Base-by-base conservation (phyloP, 2,329 filamentous ascomycete genomes). In the Colletotrichum orbiculare region DNA sequence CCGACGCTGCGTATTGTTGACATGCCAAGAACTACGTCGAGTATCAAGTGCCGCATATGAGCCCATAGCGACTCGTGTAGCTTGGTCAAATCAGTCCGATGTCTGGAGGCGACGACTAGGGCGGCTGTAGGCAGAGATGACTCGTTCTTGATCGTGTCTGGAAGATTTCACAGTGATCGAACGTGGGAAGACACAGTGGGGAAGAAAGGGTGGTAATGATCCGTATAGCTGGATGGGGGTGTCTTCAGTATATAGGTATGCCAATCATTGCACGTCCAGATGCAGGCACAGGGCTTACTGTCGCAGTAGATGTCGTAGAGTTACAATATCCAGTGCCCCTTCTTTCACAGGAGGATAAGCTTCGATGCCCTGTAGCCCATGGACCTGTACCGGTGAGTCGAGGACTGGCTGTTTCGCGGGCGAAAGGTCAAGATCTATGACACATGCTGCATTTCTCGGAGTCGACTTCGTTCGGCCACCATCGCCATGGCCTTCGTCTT, bases 151-250 rank as follows among this genome's bases (percentile, higher is more conserved):
- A 88, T 86, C 67, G 87, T 87, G 13, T 82, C 78, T 41, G 85
- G 78, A 8, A 91, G 75, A 62, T 84, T 78, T 15, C 78, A 73
- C 43, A 82, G 81, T 67, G 89, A 85, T 38, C 88, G 85, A 66
- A 84, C 82, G 42, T 81, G 79, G 8, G 89, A 34, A 1, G 54
- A 87, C 0, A 89, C 89, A 33, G 92, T 78, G 0, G 90, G 90
- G 57, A 91, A 90, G 76, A 89, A 92, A 0, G 88, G 87, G 70
- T 92, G 89, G 68, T 90, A 92, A 64, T 87, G 82, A 62, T 87
- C 81, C 59, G 86, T 86, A 69, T 90, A 91, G 37, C 88, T 86
- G 15, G 2, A 17, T 17, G 17, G 17, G 17, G 2, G 2, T 17
- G 17, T 17, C 12, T 2, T n/a, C 15, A 13, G 41, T 46, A 13